Evolutionary conservation across 208 protist genomes (phyloP).

Genomic region (Polymyxa betae): DNA sequence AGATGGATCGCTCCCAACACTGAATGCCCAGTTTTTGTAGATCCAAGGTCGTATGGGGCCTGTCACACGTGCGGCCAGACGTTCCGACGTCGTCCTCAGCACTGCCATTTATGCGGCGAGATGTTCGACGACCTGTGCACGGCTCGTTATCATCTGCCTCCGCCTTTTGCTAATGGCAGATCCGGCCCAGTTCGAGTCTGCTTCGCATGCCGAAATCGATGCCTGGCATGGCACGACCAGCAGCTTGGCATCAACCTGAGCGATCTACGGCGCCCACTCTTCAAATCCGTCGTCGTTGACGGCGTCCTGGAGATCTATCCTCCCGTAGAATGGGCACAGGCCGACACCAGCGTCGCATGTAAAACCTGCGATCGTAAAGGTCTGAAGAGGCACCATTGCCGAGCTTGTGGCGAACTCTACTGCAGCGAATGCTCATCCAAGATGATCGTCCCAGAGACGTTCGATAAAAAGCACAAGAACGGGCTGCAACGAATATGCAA

Average conservation of each 20-base stretch:
- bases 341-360: not conserved
- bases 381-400: not conserved
- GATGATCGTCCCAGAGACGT: not conserved
- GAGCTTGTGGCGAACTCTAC: not conserved
- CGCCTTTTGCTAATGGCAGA: not conserved
- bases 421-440: constrained; percentile 7
- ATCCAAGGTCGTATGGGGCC: not conserved
- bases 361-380: not conserved
- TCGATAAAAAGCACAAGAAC: not conserved
- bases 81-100: not conserved
- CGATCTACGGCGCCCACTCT: not conserved
- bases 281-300: not conserved
- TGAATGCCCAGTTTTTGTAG: not conserved
- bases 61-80: not conserved
- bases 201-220: not conserved
- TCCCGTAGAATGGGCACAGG: not conserved
- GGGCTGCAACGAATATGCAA: not conserved
- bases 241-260: not conserved
- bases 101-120: constrained; percentile 3
- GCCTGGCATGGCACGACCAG: not conserved
- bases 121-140: constrained; percentile 8
- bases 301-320: not conserved
- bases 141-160: not conserved
- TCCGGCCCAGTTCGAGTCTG: not conserved
- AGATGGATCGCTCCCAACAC: not conserved